Percentiles rank a stretch among this genome's conserved stretches.
phyloP scores from a whole-genome alignment of 768 basidiomycete genomes.

The Tricholoma hemisulphureum region DNA sequence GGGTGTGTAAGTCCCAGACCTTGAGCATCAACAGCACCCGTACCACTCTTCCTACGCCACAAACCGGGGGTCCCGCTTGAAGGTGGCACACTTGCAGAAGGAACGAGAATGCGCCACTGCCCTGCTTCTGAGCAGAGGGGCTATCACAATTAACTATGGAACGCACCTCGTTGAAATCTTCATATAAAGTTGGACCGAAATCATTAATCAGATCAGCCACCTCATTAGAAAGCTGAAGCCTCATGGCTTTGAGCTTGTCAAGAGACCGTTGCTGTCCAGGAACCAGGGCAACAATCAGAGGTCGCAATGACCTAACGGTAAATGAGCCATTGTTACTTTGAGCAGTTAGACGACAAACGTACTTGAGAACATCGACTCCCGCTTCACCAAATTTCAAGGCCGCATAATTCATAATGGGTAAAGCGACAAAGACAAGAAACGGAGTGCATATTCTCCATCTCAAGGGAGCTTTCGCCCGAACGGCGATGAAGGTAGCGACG shows the following conservation, averaged over 20 bases:
- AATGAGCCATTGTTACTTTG: slow-evolving; percentile 3
- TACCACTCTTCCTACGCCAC: slow-evolving; percentile 78
- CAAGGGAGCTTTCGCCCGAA: slow-evolving; percentile 61
- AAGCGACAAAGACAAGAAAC: slow-evolving; percentile 62
- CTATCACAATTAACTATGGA: slow-evolving; percentile 10
- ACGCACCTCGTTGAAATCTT: slow-evolving; percentile 80
- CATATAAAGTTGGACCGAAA: slow-evolving; percentile 83
- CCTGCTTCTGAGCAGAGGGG: slow-evolving; percentile 1
- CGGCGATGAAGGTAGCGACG: slow-evolving; percentile 70
- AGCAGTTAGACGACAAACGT: slow-evolving; percentile 25
- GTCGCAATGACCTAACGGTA: slow-evolving; percentile 73
- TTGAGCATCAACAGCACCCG: slow-evolving; percentile 82
- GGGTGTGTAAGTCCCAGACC: slow-evolving; percentile 84
- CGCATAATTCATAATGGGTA: slow-evolving; percentile 90
- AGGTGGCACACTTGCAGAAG: slow-evolving; percentile 82
- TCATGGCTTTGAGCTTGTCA: slow-evolving; percentile 69
- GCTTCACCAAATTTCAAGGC: slow-evolving; percentile 98
- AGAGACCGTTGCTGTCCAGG: slow-evolving; percentile 87
- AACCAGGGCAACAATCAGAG: slow-evolving; percentile 80
- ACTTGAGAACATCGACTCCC: slow-evolving; percentile 97
- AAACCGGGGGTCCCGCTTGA: slow-evolving; percentile 72
- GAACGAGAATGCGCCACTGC: slow-evolving; percentile 77
- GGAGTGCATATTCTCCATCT: slow-evolving; percentile 75
- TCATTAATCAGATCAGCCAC: slow-evolving; percentile 82
- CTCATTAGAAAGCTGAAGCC: slow-evolving; percentile 77